Percentiles rank a stretch among this genome's conserved stretches.
Conservation (phyloP, 2,329 filamentous ascomycete species). For the Aureobasidium melanogenum region DNA sequence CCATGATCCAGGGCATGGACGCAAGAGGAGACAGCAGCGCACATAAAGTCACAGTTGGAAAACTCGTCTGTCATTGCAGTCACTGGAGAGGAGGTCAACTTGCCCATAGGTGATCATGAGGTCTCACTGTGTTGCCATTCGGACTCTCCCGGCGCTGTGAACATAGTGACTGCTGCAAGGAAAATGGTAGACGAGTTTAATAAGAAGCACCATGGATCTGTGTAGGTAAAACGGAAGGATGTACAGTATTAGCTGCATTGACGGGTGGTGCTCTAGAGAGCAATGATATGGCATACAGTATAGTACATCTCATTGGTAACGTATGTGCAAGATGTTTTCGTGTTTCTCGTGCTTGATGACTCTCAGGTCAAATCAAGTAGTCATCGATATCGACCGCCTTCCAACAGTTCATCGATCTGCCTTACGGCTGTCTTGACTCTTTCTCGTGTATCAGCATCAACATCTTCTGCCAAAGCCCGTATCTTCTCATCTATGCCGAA, state of each 20-base stretch:
- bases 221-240: not conserved
- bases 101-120: slow-evolving; percentile 34
- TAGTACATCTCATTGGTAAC: not conserved
- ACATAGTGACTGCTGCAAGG: slow-evolving; percentile 35
- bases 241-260: not conserved
- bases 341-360: not conserved
- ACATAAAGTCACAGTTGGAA: slow-evolving; percentile 33
- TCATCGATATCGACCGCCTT: slow-evolving; percentile 13
- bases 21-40: slow-evolving; percentile 32
- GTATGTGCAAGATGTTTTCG: not conserved
- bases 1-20: slow-evolving; percentile 29
- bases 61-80: slow-evolving; percentile 32
- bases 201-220: slow-evolving; percentile 6
- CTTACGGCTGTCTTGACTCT: slow-evolving; percentile 70
- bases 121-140: slow-evolving; percentile 38
- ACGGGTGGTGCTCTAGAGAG: not conserved
- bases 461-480: slow-evolving; percentile 40
- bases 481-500: slow-evolving; percentile 40
- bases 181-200: slow-evolving; percentile 36
- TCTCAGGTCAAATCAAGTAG: slow-evolving; percentile 5
- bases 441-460: slow-evolving; percentile 74
- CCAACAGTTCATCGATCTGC: slow-evolving; percentile 47
- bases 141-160: slow-evolving; percentile 35
- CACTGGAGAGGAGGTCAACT: slow-evolving; percentile 32
- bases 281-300: not conserved